A percentile compares a stretch with the other conserved stretches of the same genome.
These are phyloP conservation scores for Hydnum rufescens DNA, from an alignment of 768 basidiomycete species.

Conservation along the genomic window DNA sequence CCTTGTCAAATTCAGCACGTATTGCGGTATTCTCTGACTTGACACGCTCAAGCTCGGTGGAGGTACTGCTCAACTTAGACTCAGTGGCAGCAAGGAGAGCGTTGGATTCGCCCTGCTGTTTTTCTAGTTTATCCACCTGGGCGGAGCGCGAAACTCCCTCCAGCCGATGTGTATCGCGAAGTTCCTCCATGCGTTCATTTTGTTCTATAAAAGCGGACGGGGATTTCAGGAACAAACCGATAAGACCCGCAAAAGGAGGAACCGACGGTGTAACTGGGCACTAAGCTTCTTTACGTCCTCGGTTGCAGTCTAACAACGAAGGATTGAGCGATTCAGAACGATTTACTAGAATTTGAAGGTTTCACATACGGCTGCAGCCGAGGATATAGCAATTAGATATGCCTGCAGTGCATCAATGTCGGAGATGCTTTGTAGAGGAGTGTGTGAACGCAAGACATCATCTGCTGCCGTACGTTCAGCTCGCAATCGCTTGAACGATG, in stretches of 20 bases:
- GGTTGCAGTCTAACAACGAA: constrained; percentile 32
- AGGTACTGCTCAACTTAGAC: not conserved
- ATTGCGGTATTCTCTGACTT: not conserved
- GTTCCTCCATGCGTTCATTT: constrained; percentile 64
- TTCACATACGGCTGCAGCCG: constrained; percentile 51
- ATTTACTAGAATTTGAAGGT: not conserved
- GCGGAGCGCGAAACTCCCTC: constrained; percentile 64
- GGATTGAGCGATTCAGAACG: not conserved
- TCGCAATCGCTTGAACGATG: constrained; percentile 56
- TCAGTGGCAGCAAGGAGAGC: constrained; percentile 37
- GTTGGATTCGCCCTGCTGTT: constrained; percentile 51
- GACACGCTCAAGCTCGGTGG: not conserved
- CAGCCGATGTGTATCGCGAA: constrained; percentile 63
- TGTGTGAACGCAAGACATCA: constrained; percentile 42
- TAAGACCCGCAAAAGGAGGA: not conserved
- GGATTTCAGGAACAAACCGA: not conserved
- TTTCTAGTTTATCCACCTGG: constrained; percentile 48
- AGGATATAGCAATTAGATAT: constrained; percentile 38
- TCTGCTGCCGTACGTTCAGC: constrained; percentile 54
- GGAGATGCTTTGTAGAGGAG: constrained; percentile 44
- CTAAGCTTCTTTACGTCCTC: constrained; percentile 64
- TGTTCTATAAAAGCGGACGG: constrained; percentile 33
- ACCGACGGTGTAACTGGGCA: constrained; percentile 51
- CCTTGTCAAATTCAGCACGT: not conserved
- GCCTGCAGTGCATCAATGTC: constrained; percentile 52